Base-by-base conservation (phyloP, 305 asterid species). In the Ilex paraguariensis region DNA sequence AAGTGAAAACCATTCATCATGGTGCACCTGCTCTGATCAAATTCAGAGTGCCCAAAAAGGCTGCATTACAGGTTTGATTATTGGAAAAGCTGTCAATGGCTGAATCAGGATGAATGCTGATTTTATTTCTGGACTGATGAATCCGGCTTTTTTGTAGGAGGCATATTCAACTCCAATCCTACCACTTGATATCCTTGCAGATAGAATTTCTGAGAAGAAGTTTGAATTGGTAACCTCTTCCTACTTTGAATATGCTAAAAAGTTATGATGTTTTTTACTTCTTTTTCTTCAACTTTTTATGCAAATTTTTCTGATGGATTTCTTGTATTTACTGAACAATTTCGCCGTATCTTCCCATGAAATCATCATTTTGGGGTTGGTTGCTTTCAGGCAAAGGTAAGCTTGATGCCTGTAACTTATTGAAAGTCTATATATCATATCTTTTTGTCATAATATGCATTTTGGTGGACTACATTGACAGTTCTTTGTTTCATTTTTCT, bases 11-110 rank as follows among this genome's bases (percentile, higher is more conserved):
- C 3, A 78, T 84, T 52, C 85, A 75, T 73, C 72, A 82, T 36
- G 82, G 85, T 13, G 75, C 83, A 9, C 88, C 93, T 67, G 90
- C 93, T 54, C 56, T 74, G 67, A 77, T 87, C 69, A 87, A 84
- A 48, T 87, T 60, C 60, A 80, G 91, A 10, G 57, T 71, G 32
- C 86, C 87, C 52, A 75, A 81, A 8, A 83, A 71, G 68, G 56
- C 75, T 42, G 77, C 71, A 68, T 71, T 78, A 32, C 93, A 83
- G 90, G 95, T 87, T 70, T 56, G 68, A 58, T 61, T 28, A 54
- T 56, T 62, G 58, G 31, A 15, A 5, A 6, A 54, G 4, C 3
- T 54, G 7, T 54, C 13, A n/a, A 54, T 54, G 5, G 7, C 8
- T 15, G 10, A 9, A 15, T 6, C 56, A 52, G 28, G 7, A 16